Base-by-base conservation (phyloP, 441 rosid genomes). In the Brassica hybrid region DNA sequence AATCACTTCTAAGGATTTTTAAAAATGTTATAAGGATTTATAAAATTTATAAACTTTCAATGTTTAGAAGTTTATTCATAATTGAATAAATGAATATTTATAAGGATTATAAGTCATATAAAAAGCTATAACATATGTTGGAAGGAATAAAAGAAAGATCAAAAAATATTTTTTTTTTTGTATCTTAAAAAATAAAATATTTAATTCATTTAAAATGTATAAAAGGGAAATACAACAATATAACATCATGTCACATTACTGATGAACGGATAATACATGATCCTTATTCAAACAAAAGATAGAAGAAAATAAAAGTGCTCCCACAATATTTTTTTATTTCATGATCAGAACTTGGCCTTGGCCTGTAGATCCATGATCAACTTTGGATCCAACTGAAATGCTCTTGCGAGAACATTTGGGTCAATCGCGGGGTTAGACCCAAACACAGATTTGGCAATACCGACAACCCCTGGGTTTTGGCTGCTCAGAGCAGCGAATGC, bases 401-500 rank as follows among this genome's bases (percentile, higher is more conserved):
- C 59, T 17, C 21, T 54, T 16, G 59, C 19, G 17, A 54, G 59
- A 54, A 54, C 59, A 54, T 54, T 54, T 2, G 59, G 59, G 59
- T 54, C 19, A 16, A 54, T 54, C 10, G 59, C 23, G 3, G 59
- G 59, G 23, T 54, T 54, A 54, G 59, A 54, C 23, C 59, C 59
- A 8, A 54, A 54, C 59, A 54, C 59, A 17, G 59, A 16, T 19
- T 54, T 54, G 59, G 59, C 59, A 54, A 54, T 54, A 54, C 23
- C 17, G 59, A 54, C 21, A 54, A 54, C 59, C 8, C 59, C 59
- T 16, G 59, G 59, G 59, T 54, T 54, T 17, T 54, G 59, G 23
- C 59, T 54, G 59, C 59, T 54, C 59, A 54, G 19, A 16, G 59
- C 59, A 7, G 59, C 59, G 5, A 54, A 54, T 54, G 59, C 59